These are phyloP conservation scores for Suhomyces maxii DNA, from an alignment of 1,139 yeast species.

Conservation along the genomic window DNA sequence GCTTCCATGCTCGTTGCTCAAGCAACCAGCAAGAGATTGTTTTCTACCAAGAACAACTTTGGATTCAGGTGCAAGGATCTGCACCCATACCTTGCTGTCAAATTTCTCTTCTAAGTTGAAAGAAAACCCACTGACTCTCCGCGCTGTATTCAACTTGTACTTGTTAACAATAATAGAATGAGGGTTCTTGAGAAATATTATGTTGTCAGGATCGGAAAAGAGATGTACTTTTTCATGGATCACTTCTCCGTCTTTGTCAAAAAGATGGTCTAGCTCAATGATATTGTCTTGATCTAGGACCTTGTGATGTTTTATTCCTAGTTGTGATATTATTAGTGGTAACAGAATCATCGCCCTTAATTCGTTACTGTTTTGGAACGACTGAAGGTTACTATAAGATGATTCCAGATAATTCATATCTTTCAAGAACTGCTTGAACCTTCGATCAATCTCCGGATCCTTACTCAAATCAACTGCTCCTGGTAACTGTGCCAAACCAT, in stretches of 20 bases:
- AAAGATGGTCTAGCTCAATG: constrained; percentile 1
- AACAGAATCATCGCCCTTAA: not conserved
- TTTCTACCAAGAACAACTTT: constrained; percentile 12
- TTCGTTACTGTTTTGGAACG: not conserved
- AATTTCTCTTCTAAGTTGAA: constrained; percentile 5
- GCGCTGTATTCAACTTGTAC: constrained; percentile 19
- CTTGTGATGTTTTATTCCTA: not conserved
- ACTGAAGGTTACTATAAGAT: too few species aligned
- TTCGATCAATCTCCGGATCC: too few species aligned
- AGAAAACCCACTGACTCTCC: constrained; percentile 16
- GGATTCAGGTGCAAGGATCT: not conserved
- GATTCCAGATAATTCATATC: too few species aligned
- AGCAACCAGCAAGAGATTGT: constrained; percentile 22
- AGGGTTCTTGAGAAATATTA: constrained; percentile 16
- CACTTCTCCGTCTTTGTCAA: not conserved
- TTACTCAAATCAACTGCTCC: too few species aligned
- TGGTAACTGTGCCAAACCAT: too few species aligned
- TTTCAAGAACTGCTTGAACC: too few species aligned
- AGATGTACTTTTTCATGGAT: constrained; percentile 1
- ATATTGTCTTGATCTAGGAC: constrained; percentile 1
- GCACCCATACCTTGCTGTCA: constrained; percentile 19
- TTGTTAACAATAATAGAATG: constrained; percentile 18
- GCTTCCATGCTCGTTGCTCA: constrained; percentile 19
- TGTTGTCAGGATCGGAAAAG: constrained; percentile 13
- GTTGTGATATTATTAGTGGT: not conserved